Evolutionary conservation across 2,329 filamentous ascomycete genomes (phyloP).

Genomic region (Trichoderma sp.): DNA sequence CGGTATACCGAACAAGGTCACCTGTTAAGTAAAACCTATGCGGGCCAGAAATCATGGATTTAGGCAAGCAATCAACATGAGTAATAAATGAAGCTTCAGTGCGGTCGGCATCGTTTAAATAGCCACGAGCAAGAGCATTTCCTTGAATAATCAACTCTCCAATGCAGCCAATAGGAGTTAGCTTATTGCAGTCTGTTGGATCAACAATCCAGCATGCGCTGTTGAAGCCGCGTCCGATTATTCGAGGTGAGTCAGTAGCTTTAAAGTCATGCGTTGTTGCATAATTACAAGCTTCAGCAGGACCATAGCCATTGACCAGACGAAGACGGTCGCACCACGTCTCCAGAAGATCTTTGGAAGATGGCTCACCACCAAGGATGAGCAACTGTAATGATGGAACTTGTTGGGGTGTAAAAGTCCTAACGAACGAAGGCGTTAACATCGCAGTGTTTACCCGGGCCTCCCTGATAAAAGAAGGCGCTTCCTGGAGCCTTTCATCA

Average conservation of each 20-base stretch:
- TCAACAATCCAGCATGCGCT: conserved; percentile 25
- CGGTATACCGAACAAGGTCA: conserved; percentile 19
- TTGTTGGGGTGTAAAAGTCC: conserved; percentile 20
- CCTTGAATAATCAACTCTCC: conserved; percentile 27
- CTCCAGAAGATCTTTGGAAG: conserved; percentile 9
- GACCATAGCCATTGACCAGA: conserved; percentile 24
- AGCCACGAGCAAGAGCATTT: conserved; percentile 45
- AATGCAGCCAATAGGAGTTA: conserved; percentile 23
- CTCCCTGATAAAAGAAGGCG: conserved; percentile 15
- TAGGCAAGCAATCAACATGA: conserved; percentile 26
- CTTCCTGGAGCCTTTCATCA: conserved; percentile 19
- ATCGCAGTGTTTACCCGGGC: conserved; percentile 18
- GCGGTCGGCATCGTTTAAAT: conserved; percentile 37
- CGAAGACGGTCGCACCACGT: conserved; percentile 22
- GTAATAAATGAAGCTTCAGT: conserved; percentile 31
- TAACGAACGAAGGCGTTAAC: conserved; percentile 23
- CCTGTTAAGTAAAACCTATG: conserved; percentile 27
- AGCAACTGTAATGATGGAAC: conserved; percentile 20
- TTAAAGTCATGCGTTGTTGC: conserved; percentile 10
- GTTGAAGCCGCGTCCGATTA: conserved; percentile 19
- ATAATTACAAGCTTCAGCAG: conserved; percentile 23
- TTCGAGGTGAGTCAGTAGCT: conserved; percentile 1
- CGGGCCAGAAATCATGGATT: not conserved
- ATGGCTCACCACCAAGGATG: conserved; percentile 20
- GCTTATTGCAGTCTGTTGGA: conserved; percentile 18